Evolutionary conservation across 2,329 filamentous ascomycete species (phyloP).

Genomic region (Fragosphaeria purpurea): DNA sequence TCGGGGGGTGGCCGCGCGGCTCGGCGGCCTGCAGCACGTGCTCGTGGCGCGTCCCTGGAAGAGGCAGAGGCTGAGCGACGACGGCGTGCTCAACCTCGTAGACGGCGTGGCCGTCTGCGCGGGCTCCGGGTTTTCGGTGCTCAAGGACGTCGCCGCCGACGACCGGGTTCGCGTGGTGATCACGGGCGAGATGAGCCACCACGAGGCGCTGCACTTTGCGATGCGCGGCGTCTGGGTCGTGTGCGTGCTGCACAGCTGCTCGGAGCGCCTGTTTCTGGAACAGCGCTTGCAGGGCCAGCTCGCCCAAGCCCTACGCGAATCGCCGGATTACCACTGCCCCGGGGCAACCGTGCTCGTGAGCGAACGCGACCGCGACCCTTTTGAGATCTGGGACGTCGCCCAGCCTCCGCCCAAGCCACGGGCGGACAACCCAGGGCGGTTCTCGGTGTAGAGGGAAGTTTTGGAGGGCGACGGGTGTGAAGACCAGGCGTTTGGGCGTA

Average conservation of each 20-base stretch:
- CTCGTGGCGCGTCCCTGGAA: constrained; percentile 25
- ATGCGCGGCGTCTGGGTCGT: constrained; percentile 77
- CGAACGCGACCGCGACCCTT: constrained; percentile 76
- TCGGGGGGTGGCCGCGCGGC: constrained; percentile 49
- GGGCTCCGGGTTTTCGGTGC: constrained; percentile 71
- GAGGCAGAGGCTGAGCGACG: constrained; percentile 19
- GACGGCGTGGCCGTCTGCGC: constrained; percentile 75
- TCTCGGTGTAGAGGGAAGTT: too few species aligned
- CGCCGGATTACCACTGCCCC: constrained; percentile 17
- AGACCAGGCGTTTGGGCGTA: neutral
- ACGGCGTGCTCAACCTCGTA: constrained; percentile 32
- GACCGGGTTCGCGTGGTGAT: constrained; percentile 53
- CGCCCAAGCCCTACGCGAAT: constrained; percentile 43
- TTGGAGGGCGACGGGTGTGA: too few species aligned
- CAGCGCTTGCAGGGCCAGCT: constrained; percentile 60
- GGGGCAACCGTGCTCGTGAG: constrained; percentile 61
- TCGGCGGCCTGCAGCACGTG: constrained; percentile 48
- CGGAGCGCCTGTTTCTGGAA: constrained; percentile 72
- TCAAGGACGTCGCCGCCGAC: constrained; percentile 57
- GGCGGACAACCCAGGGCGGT: neutral
- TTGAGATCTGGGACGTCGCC: constrained; percentile 56
- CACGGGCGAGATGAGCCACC: constrained; percentile 88
- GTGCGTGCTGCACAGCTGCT: constrained; percentile 86
- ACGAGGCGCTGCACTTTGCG: constrained; percentile 77
- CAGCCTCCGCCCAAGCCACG: constrained; percentile 1